Percentiles rank a stretch among this genome's conserved stretches.
phyloP scores from a whole-genome alignment of 129 eudicot genomes.

The Pittosporum tobira region DNA sequence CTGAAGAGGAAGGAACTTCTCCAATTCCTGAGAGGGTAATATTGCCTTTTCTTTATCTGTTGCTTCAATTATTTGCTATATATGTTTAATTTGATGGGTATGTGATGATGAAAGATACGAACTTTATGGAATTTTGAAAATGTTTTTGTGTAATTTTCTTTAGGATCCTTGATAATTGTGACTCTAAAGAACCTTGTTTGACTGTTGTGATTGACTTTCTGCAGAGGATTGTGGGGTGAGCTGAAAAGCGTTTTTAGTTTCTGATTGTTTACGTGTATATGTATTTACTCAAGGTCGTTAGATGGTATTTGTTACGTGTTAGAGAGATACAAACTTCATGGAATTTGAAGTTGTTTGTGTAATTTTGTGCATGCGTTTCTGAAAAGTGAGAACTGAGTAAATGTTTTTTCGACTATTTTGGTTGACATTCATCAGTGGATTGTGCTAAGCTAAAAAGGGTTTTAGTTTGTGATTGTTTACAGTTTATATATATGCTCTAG shows the following conservation, averaged over 20 bases:
- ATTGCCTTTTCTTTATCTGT: not conserved
- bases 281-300: not conserved
- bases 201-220: too few species aligned
- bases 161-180: not conserved
- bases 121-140: too few species aligned
- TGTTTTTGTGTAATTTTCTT: not conserved
- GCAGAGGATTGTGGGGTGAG: too few species aligned
- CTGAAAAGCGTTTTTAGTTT: too few species aligned
- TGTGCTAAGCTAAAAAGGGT: not conserved
- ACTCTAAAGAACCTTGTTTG: not conserved
- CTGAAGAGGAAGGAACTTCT: slow-evolving; percentile 55
- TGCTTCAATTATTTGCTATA: not conserved
- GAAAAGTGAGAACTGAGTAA: too few species aligned
- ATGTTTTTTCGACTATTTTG: too few species aligned
- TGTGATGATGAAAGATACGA: not conserved
- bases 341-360: not conserved
- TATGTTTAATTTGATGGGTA: not conserved
- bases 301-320: not conserved
- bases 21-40: slow-evolving; percentile 78
- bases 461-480: not conserved
- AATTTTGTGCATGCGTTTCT: too few species aligned
- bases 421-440: not conserved
- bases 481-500: not conserved
- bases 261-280: not conserved
- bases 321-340: not conserved